phyloP scores from a whole-genome alignment of 352 stramenopile species.

The Nothophytophthora sp. region DNA sequence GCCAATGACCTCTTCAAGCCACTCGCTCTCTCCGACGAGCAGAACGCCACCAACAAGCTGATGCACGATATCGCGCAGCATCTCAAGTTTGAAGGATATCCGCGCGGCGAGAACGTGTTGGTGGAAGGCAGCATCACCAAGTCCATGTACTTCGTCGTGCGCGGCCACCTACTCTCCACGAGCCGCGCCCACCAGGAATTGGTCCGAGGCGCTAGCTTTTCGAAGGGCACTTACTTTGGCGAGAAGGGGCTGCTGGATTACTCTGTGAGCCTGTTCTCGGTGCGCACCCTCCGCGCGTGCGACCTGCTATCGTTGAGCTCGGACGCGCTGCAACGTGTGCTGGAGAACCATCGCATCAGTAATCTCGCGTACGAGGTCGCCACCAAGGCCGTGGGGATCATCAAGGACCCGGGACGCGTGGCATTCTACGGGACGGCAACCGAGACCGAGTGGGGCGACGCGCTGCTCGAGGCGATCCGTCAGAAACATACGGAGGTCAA shows the following conservation, averaged over 20 bases:
- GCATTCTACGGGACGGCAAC: constrained; percentile 13
- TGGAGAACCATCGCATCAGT: constrained; percentile 45
- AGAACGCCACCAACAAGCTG: constrained; percentile 23
- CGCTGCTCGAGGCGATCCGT: constrained; percentile 33
- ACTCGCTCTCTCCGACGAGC: constrained; percentile 26
- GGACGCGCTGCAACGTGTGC: constrained; percentile 39
- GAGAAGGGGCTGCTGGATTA: constrained; percentile 55
- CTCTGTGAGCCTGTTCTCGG: constrained; percentile 47
- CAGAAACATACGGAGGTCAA: constrained; percentile 27
- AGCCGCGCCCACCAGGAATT: constrained; percentile 30
- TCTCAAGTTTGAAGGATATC: constrained; percentile 66
- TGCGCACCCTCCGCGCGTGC: constrained; percentile 54
- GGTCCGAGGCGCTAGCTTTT: constrained; percentile 26
- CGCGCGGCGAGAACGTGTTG: constrained; percentile 53
- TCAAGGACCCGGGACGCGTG: constrained; percentile 16
- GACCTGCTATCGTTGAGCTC: constrained; percentile 55
- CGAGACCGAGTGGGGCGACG: constrained; percentile 46
- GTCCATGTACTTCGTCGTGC: constrained; percentile 73
- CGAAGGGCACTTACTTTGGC: constrained; percentile 64
- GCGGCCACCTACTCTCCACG: constrained; percentile 36
- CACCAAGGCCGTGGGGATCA: constrained; percentile 15
- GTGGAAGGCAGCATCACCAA: constrained; percentile 68
- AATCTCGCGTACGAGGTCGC: constrained; percentile 47
- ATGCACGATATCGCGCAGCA: constrained; percentile 42
- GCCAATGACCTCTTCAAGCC: constrained; percentile 42